Percentiles rank a stretch among this genome's conserved stretches.
Conservation (phyloP, 78 protist species). For the Dictyostelium discoideum region DNA sequence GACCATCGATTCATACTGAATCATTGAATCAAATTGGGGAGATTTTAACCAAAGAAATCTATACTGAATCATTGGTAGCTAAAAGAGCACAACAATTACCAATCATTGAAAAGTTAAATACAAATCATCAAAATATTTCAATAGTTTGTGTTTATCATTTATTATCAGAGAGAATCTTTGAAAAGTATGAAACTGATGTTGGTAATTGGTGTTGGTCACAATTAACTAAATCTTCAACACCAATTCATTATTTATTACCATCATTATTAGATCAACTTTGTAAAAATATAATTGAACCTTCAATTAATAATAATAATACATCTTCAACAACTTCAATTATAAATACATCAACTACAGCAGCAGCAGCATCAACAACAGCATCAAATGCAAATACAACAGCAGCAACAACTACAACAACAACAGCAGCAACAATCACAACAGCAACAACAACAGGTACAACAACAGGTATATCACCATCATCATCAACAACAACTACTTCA, state of each 20-base stretch:
- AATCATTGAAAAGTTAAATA: constrained; percentile 9
- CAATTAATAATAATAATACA: not conserved
- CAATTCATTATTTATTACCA: constrained; percentile 57
- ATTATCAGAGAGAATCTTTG: constrained; percentile 61
- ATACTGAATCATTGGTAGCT: constrained; percentile 63
- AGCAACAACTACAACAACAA: constrained; percentile 10
- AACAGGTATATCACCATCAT: not conserved
- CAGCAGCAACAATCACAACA: not conserved
- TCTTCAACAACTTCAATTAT: not conserved
- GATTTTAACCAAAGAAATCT: constrained; percentile 48
- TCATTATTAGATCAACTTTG: constrained; percentile 41
- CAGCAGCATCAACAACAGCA: not conserved
- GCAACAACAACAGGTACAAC: not conserved
- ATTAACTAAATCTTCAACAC: constrained; percentile 33
- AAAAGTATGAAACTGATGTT: constrained; percentile 69
- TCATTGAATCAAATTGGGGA: constrained; percentile 62
- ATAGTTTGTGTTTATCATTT: constrained; percentile 62
- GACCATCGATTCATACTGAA: constrained; percentile 73
- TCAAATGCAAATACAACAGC: not conserved
- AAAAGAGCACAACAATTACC: constrained; percentile 12
- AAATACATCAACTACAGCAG: not conserved
- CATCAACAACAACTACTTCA: not conserved
- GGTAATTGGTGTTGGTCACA: constrained; percentile 58
- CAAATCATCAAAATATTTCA: constrained; percentile 5
- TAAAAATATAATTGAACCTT: constrained; percentile 63